Evolutionary conservation across 768 basidiomycete species (phyloP).

Genomic region (Leucosporidium creatinivorum): DNA sequence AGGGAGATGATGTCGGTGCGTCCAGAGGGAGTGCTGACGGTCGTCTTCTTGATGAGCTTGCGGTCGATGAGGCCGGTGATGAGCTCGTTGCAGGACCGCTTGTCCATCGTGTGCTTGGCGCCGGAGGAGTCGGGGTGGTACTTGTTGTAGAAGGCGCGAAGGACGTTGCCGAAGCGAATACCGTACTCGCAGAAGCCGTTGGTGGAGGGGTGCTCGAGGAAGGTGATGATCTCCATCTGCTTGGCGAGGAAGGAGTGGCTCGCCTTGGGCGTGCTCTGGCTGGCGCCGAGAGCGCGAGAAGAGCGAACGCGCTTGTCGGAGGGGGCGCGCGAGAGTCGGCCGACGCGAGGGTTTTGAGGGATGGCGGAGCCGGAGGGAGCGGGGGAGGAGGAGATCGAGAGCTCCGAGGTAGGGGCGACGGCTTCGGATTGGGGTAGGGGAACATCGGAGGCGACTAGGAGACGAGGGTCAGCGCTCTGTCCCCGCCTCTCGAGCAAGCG

Average conservation of each 20-base stretch:
- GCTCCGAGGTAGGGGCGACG: no score
- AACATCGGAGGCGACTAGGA: no score
- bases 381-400: no score
- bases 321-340: background rate
- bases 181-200: slow-evolving; percentile 64
- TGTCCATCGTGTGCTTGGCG: slow-evolving; percentile 9
- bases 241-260: slow-evolving; percentile 73
- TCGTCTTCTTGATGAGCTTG: slow-evolving; percentile 1
- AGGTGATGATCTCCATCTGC: slow-evolving; percentile 67
- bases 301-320: background rate
- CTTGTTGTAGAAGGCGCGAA: background rate
- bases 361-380: background rate
- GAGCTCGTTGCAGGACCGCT: background rate
- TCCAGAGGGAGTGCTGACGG: background rate
- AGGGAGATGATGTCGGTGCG: slow-evolving; percentile 17
- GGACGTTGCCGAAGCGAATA: slow-evolving; percentile 34
- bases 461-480: no score
- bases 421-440: no score
- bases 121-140: background rate
- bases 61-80: slow-evolving; percentile 1
- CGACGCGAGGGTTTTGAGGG: background rate
- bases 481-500: no score
- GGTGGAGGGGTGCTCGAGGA: slow-evolving; percentile 50
- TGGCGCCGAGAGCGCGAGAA: no score
- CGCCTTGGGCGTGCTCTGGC: background rate